These are phyloP conservation scores for Metschnikowia matae DNA, from an alignment of 805 yeast genomes.

Conservation along the genomic window DNA sequence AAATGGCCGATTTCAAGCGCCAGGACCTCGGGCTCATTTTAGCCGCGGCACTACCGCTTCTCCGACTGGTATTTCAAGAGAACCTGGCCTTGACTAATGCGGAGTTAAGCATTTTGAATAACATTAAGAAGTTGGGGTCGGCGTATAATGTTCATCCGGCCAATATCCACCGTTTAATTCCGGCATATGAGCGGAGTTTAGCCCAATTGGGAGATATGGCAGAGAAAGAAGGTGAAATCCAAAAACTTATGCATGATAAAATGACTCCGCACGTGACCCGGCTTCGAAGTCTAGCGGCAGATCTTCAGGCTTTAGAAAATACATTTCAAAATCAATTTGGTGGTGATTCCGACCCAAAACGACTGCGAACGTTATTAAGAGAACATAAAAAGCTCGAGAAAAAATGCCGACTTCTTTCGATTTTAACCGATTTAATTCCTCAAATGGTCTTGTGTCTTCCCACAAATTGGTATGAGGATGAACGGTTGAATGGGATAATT, in stretches of 20 bases:
- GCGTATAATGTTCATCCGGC: conserved; percentile 17
- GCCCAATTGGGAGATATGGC: neutral
- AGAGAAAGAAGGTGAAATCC: conserved; percentile 6
- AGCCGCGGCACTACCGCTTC: conserved; percentile 28
- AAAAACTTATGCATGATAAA: neutral
- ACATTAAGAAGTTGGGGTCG: conserved; percentile 21
- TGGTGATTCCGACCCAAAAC: neutral
- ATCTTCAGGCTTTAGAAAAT: conserved; percentile 15
- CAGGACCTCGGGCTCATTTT: conserved; percentile 23
- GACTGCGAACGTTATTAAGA: conserved; percentile 12
- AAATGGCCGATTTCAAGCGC: conserved; percentile 23
- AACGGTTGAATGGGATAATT: conserved; percentile 23
- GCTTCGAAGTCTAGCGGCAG: conserved; percentile 8
- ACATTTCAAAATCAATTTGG: conserved; percentile 9
- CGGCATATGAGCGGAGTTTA: conserved; percentile 6
- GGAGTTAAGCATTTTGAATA: conserved; percentile 23
- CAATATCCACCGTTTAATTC: conserved; percentile 13
- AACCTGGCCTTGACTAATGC: conserved; percentile 24
- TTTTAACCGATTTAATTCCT: conserved; percentile 29
- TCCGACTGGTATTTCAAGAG: conserved; percentile 31
- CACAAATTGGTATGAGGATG: conserved; percentile 35
- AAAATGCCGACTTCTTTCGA: conserved; percentile 4
- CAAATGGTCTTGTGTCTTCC: conserved; percentile 31
- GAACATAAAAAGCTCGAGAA: conserved; percentile 16
- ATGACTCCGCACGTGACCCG: conserved; percentile 11